Conservation (phyloP, 2,329 filamentous ascomycete genomes). For the Ophiostoma sp. region DNA sequence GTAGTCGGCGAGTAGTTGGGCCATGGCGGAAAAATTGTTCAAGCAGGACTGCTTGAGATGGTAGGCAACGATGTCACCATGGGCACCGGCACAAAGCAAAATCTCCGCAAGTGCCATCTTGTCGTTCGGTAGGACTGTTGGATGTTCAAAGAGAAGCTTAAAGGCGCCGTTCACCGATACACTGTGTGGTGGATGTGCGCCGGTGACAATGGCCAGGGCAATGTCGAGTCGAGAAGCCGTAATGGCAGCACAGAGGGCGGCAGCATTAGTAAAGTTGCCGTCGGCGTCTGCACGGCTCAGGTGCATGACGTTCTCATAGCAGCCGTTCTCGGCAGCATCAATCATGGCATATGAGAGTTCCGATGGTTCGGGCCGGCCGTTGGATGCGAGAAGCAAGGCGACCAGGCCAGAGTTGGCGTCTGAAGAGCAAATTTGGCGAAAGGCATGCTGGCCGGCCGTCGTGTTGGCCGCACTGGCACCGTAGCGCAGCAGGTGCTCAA, state of each 20-base stretch:
- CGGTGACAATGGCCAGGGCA: slow-evolving; percentile 55
- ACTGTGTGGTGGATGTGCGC: slow-evolving; percentile 52
- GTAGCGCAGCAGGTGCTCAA: slow-evolving; percentile 51
- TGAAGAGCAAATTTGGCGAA: slow-evolving; percentile 51
- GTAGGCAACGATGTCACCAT: slow-evolving; percentile 50
- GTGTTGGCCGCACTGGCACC: slow-evolving; percentile 53
- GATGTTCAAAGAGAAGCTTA: slow-evolving; percentile 46
- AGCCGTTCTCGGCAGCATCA: slow-evolving; percentile 52
- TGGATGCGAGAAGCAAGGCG: slow-evolving; percentile 50
- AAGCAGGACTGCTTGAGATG: slow-evolving; percentile 52
- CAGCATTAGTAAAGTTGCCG: slow-evolving; percentile 52
- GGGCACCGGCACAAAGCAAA: slow-evolving; percentile 58
- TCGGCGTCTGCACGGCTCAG: slow-evolving; percentile 56
- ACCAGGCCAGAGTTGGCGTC: slow-evolving; percentile 46
- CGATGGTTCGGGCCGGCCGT: slow-evolving; percentile 46
- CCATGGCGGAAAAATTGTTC: slow-evolving; percentile 55
- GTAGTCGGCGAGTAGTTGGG: slow-evolving; percentile 53
- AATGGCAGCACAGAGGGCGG: slow-evolving; percentile 54
- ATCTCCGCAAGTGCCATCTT: slow-evolving; percentile 56
- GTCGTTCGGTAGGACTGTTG: slow-evolving; percentile 49
- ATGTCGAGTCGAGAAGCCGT: slow-evolving; percentile 53
- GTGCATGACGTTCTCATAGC: slow-evolving; percentile 51
- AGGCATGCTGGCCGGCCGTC: slow-evolving; percentile 53
- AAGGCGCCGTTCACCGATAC: slow-evolving; percentile 54
- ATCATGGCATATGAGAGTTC: slow-evolving; percentile 53